A percentile compares a stretch with the other conserved stretches of the same genome.
These are phyloP conservation scores for Saccharomycopsis babjevae DNA, from an alignment of 805 yeast genomes.

Conservation along the genomic window DNA sequence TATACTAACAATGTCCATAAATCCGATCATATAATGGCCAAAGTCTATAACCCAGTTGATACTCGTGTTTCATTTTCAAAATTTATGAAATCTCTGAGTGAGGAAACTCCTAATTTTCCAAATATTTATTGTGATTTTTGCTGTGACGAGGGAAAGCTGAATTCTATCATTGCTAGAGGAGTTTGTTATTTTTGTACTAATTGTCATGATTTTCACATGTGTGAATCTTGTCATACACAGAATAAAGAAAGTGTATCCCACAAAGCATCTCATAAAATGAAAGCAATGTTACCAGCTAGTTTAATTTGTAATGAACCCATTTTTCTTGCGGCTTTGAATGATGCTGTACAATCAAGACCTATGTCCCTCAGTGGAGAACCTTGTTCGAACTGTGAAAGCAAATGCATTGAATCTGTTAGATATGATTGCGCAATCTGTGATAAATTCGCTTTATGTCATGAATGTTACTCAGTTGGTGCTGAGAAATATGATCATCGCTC, in stretches of 20 bases:
- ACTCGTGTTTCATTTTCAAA: neutral
- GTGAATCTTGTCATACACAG: constrained; percentile 27
- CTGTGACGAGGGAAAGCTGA: constrained; percentile 18
- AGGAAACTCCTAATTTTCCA: neutral
- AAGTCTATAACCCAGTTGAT: neutral
- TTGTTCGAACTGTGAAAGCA: constrained; percentile 18
- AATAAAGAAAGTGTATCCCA: constrained; percentile 13
- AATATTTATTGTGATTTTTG: neutral
- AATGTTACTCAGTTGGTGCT: neutral
- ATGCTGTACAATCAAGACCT: neutral
- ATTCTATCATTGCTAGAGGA: constrained; percentile 24
- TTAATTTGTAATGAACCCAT: neutral
- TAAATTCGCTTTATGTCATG: constrained; percentile 10
- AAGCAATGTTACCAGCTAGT: constrained; percentile 14
- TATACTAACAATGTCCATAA: constrained; percentile 10
- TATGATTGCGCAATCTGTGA: constrained; percentile 4
- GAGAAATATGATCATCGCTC: neutral
- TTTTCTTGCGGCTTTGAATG: neutral
- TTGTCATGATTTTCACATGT: constrained; percentile 41
- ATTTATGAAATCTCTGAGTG: neutral
- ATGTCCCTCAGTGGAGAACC: constrained; percentile 25
- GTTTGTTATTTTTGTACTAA: constrained; percentile 36
- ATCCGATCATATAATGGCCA: constrained; percentile 8
- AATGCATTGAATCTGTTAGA: neutral
- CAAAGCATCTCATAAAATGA: constrained; percentile 11